Evolutionary conservation across 129 eudicot genomes (phyloP), one percentile per base, ranked within the genome.

Genomic region (Kitagawia praeruptora): DNA sequence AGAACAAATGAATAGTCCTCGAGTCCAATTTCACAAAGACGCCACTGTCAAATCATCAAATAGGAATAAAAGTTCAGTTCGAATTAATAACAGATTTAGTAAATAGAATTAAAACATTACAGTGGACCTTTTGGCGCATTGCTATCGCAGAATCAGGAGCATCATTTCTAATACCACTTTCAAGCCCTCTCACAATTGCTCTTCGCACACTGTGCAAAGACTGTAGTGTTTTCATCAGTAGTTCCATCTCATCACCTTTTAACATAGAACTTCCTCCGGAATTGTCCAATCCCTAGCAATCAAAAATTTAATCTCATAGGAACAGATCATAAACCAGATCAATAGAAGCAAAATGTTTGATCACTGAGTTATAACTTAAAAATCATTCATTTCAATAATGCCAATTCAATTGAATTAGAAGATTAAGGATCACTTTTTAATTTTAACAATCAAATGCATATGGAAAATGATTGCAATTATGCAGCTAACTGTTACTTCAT

Each of bases 1-100:
- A 95, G 96, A 82, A 95, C 92, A 86, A 95, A 95, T 46, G 97
- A 91, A 83, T 95, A 95, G 84, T 95, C 97, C 86, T 95, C 98
- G 31, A 95, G 92, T 83, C 97, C 98, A 86, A 95, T 92, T 83
- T 95, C 98, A 82, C 91, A 90, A 63, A 95, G 97, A 75, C 98
- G 97, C 98, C 98, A 95, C 98, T 95, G 91, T 66, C 79, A 46
- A 77, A 46, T 56, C 73, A 73, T 56, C 75, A 45, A 27, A 23
- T 34, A 61, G 70, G 81, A 75, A 78, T 31, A 42, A 70, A 78
- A 64, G 49, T 38, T 82, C 25, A 84, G 81, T 75, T 71, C 18
- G 51, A 80, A 79, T 73, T 61, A 9, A 34, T 28, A 34, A 28
- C 13, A 72, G 39, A 77, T 19, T 51, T n/a, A 42, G 8, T 51